These are phyloP conservation scores for Calonectria montana DNA, from an alignment of 2,329 filamentous ascomycete genomes.

Conservation along the genomic window DNA sequence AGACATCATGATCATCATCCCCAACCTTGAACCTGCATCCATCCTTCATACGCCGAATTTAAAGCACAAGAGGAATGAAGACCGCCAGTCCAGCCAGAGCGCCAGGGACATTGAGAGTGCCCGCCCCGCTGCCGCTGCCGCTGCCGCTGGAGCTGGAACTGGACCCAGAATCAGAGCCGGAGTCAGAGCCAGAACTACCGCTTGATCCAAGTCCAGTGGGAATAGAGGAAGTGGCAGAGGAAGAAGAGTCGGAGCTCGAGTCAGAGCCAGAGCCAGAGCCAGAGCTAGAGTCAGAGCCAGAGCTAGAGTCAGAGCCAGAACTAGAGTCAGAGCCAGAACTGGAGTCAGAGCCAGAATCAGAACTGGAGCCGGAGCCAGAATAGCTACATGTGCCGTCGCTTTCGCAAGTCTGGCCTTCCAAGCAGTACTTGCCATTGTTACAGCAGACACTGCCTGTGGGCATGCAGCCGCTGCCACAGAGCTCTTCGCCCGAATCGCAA, in stretches of 20 bases:
- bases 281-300: slow-evolving; percentile 21
- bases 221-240: slow-evolving; percentile 8
- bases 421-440: slow-evolving; percentile 45
- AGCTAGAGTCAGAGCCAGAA: slow-evolving; percentile 28
- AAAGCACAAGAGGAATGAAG: slow-evolving; percentile 42
- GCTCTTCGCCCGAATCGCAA: slow-evolving; percentile 33
- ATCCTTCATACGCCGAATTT: neutral
- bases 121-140: slow-evolving; percentile 30
- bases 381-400: slow-evolving; percentile 35
- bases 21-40: neutral
- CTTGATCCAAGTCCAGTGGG: too few relatives aligned
- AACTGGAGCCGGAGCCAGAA: slow-evolving; percentile 28
- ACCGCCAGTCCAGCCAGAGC: slow-evolving; percentile 38
- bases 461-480: slow-evolving; percentile 43
- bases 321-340: slow-evolving; percentile 28
- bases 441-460: slow-evolving; percentile 43
- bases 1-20: neutral
- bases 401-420: slow-evolving; percentile 39
- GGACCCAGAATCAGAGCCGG: neutral
- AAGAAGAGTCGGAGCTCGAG: slow-evolving; percentile 12
- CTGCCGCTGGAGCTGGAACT: slow-evolving; percentile 13
- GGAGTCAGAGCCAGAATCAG: slow-evolving; percentile 34
- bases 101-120: slow-evolving; percentile 31
- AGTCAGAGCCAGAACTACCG: too few relatives aligned
- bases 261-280: neutral